phyloP scores from a whole-genome alignment of 2,329 filamentous ascomycete species.

The Epichloe sp. region DNA sequence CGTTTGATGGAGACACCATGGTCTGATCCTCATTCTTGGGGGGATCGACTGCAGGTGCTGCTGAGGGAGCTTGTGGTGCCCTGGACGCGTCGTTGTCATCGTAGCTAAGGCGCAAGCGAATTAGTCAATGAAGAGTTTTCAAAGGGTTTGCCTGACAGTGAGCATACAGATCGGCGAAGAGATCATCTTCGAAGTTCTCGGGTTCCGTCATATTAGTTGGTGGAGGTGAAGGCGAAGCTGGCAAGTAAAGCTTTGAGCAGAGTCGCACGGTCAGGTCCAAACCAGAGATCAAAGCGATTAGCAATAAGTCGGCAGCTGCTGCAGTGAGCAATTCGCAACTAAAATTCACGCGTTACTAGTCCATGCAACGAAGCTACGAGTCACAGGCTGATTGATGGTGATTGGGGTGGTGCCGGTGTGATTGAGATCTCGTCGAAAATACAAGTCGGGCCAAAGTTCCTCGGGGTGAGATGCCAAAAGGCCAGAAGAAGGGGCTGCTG shows the following conservation, averaged over 20 bases:
- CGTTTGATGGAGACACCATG: constrained; percentile 7
- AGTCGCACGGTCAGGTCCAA: background rate
- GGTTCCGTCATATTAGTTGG: constrained; percentile 53
- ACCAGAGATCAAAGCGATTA: background rate
- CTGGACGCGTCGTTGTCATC: constrained; percentile 47
- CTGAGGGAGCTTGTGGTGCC: constrained; percentile 19
- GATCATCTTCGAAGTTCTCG: constrained; percentile 81
- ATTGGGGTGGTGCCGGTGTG: background rate
- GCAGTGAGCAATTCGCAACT: background rate
- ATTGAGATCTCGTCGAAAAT: too few species aligned
- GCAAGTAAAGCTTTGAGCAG: background rate
- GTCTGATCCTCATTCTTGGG: constrained; percentile 16
- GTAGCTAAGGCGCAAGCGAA: constrained; percentile 34
- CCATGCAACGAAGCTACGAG: background rate
- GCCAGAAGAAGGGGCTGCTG: background rate
- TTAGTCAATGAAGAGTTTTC: constrained; percentile 1
- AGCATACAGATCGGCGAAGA: constrained; percentile 85
- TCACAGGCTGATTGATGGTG: background rate
- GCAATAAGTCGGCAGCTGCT: background rate
- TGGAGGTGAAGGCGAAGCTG: background rate
- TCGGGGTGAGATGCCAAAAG: background rate
- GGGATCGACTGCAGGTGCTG: constrained; percentile 15
- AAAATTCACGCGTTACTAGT: background rate
- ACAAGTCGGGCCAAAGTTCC: too few species aligned
- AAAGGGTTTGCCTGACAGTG: background rate